Base-by-base conservation (phyloP, 495 filamentous ascomycete species). In the Podospora appendiculata region DNA sequence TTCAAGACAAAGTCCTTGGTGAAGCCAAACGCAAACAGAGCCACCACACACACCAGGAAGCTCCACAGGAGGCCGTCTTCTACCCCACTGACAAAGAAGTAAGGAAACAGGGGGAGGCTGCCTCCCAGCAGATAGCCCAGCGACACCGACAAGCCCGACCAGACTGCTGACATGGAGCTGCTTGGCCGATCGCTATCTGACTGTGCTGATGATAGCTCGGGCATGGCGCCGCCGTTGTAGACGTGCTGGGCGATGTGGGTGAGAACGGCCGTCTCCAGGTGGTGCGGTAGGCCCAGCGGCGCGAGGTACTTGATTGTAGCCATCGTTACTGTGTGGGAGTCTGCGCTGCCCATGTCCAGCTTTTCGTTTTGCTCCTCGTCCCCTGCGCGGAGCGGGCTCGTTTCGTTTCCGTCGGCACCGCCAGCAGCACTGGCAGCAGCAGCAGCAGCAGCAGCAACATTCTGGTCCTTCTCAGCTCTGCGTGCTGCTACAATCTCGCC, bases 91-190 rank as follows among this genome's bases (percentile, higher is more conserved):
- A 89, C 82, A 53, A 85, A 86, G 59, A 91, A 84, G 62, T 91
- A 91, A 4, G 87, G 87, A n/a, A 88, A 60, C 8, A 90, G 65
- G 10, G 86, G 86, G 0, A 90, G 67, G 19, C 87, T 76, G 2
- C 88, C 88, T 25, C 86, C 87, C 47, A 90, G 64, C 54, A 89
- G 80, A 65, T 91, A 91, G 8, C 83, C 85, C 7, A 84, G 54
- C 0, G 85, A 81, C 46, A 91, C 84, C 2, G 73, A 76, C 2
- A 76, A 48, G 6, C 76, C 77, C 0, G 68, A 64, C 0, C 71
- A 33, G 0, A 69, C 25, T 3, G 75, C 18, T 3, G 52, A 50
- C 47, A 40, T 16, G 32, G 10, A 11, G 33, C 36, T 45, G 16
- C 16, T 25, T 25, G 25, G 25, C 25, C 25, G 25, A 2, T 25